phyloP scores from a whole-genome alignment of 129 eudicot species.

The Saposhnikovia divaricata region DNA sequence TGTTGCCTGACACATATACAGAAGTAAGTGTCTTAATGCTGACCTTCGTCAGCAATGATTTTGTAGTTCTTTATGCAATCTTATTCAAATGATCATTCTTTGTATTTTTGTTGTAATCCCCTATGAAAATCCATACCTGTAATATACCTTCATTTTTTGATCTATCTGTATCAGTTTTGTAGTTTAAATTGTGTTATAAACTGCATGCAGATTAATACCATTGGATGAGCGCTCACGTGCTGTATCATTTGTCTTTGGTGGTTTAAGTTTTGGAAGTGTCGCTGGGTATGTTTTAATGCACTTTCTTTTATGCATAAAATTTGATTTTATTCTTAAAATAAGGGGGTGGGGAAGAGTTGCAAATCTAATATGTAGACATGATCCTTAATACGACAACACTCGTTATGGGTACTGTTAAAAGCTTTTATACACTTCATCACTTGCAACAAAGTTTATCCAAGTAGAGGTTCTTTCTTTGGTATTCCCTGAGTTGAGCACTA shows the following conservation, averaged over 20 bases:
- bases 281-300: constrained; percentile 51
- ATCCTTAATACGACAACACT: background rate
- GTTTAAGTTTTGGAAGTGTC: constrained; percentile 94
- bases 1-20: background rate
- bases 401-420: background rate
- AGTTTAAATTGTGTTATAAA: constrained; percentile 2
- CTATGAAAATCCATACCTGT: background rate
- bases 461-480: background rate
- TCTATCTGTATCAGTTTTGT: background rate
- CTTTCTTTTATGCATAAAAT: background rate
- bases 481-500: background rate
- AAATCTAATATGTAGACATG: constrained; percentile 1
- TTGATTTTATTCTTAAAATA: background rate
- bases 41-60: background rate
- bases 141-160: background rate
- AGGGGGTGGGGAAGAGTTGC: background rate
- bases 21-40: background rate
- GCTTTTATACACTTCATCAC: background rate
- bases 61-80: background rate
- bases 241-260: constrained; percentile 96
- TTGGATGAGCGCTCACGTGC: constrained; percentile 94
- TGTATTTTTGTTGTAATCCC: background rate
- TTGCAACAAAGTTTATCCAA: background rate
- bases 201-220: constrained; percentile 63
- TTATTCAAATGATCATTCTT: background rate